phyloP scores from a whole-genome alignment of 2,329 filamentous ascomycete genomes.

The Trichothecium sympodiale region DNA sequence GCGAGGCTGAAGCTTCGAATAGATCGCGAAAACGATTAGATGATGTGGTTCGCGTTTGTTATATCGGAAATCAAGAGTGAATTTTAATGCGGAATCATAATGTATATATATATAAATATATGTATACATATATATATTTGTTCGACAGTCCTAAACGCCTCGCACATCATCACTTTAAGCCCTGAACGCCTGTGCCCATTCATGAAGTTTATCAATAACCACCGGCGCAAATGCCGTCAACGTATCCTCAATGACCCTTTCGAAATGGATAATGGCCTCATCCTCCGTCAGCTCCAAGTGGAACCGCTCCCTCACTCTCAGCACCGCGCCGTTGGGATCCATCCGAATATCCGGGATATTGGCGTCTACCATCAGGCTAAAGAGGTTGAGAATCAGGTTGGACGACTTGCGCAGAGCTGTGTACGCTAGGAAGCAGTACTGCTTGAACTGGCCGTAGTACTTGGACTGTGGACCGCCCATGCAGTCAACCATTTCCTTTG shows the following conservation, averaged over 20 bases:
- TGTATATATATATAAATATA: too few species aligned
- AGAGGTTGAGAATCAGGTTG: constrained; percentile 87
- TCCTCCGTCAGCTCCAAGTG: constrained; percentile 86
- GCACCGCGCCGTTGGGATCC: constrained; percentile 84
- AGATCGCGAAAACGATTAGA: too few species aligned
- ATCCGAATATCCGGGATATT: constrained; percentile 93
- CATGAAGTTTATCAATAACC: constrained; percentile 89
- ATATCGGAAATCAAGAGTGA: too few species aligned
- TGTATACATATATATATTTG: too few species aligned
- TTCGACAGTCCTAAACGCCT: too few species aligned
- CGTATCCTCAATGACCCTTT: constrained; percentile 82
- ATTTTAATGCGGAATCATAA: too few species aligned
- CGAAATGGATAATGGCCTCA: constrained; percentile 80
- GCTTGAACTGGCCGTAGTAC: constrained; percentile 81
- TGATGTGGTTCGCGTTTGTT: too few species aligned
- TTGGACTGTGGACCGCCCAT: constrained; percentile 81
- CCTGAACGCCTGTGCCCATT: constrained; percentile 83
- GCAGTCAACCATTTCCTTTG: constrained; percentile 95
- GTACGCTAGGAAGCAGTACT: constrained; percentile 93
- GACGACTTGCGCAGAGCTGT: constrained; percentile 80
- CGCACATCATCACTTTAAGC: constrained; percentile 32
- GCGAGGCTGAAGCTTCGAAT: too few species aligned
- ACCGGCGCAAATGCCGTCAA: constrained; percentile 83
- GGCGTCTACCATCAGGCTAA: constrained; percentile 93
- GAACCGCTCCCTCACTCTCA: constrained; percentile 92